Evolutionary conservation across 1,284 basidiomycete species (phyloP).

Genomic region (Tilletia walkeri): DNA sequence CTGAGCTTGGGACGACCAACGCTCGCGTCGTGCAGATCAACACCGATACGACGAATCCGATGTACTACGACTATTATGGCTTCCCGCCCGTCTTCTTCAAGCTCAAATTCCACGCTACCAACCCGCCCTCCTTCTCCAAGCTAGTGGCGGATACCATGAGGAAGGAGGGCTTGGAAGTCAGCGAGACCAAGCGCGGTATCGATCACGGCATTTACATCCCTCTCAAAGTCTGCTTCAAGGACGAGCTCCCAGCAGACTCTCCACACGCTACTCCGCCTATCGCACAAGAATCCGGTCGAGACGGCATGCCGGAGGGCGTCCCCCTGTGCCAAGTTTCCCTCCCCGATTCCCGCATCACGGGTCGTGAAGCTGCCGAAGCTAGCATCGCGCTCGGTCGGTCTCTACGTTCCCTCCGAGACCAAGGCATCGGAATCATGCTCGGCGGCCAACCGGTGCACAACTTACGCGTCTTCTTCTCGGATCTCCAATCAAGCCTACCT

Average conservation of each 20-base stretch:
- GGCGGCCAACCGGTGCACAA: conserved; percentile 48
- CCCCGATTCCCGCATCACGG: conserved; percentile 37
- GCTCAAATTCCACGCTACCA: conserved; percentile 50
- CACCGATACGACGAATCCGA: conserved; percentile 53
- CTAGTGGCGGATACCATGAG: conserved; percentile 46
- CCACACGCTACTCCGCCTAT: background rate
- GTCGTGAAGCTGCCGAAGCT: conserved; percentile 35
- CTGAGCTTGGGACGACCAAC: conserved; percentile 46
- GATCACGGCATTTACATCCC: conserved; percentile 61
- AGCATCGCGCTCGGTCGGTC: conserved; percentile 57
- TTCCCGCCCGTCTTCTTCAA: conserved; percentile 58
- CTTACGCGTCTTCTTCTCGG: conserved; percentile 31
- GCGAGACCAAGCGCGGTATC: conserved; percentile 53
- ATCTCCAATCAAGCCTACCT: background rate
- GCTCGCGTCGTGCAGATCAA: conserved; percentile 31
- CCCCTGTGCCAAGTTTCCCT: conserved; percentile 59
- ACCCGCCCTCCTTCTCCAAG: conserved; percentile 40
- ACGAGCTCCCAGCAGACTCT: background rate
- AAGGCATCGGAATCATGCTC: conserved; percentile 39
- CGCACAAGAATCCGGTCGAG: conserved; percentile 21
- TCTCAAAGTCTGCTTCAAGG: conserved; percentile 56
- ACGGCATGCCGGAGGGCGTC: conserved; percentile 42
- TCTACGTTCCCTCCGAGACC: conserved; percentile 51
- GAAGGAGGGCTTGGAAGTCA: conserved; percentile 36
- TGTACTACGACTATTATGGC: conserved; percentile 60